A percentile compares a stretch with the other conserved stretches of the same genome.
Evolutionary conservation across 2,329 filamentous ascomycete species (phyloP).

Genomic region (Apiospora saccharicola): DNA sequence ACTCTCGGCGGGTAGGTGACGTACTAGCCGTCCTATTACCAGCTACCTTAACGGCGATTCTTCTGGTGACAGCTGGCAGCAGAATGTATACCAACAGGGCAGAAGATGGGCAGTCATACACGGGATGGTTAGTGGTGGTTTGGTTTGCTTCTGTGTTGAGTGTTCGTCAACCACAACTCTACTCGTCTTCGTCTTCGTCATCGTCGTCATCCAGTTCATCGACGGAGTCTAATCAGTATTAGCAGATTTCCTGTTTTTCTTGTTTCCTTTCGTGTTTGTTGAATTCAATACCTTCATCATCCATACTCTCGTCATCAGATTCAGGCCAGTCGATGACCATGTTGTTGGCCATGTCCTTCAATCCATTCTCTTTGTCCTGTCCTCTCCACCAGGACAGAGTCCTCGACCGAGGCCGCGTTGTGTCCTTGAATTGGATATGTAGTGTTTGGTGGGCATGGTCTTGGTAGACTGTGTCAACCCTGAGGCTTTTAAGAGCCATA

Average conservation of each 20-base stretch:
- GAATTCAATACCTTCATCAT: constrained; percentile 27
- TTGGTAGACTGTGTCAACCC: constrained; percentile 41
- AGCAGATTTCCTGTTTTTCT: neutral
- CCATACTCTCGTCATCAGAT: constrained; percentile 28
- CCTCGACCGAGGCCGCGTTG: neutral
- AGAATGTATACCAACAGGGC: too few relatives aligned
- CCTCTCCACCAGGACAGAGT: constrained; percentile 37
- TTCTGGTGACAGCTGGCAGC: too few relatives aligned
- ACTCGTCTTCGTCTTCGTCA: neutral
- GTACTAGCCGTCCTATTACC: too few relatives aligned
- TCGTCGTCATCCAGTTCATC: neutral
- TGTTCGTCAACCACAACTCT: neutral
- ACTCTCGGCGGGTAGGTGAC: too few relatives aligned
- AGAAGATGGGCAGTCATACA: neutral
- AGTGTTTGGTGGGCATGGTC: constrained; percentile 18
- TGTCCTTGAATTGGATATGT: neutral
- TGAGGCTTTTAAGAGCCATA: constrained; percentile 41
- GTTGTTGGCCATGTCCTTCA: constrained; percentile 38
- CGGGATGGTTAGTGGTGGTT: neutral
- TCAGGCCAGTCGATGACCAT: constrained; percentile 30
- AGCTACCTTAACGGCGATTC: too few relatives aligned
- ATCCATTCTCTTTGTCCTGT: constrained; percentile 45
- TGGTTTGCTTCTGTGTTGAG: neutral
- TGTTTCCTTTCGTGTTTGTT: too few relatives aligned
- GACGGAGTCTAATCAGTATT: neutral